A percentile compares a stretch with the other conserved stretches of the same genome.
phyloP scores from a whole-genome alignment of 192 early-diverging fungal species.

The Coemansia erecta region DNA sequence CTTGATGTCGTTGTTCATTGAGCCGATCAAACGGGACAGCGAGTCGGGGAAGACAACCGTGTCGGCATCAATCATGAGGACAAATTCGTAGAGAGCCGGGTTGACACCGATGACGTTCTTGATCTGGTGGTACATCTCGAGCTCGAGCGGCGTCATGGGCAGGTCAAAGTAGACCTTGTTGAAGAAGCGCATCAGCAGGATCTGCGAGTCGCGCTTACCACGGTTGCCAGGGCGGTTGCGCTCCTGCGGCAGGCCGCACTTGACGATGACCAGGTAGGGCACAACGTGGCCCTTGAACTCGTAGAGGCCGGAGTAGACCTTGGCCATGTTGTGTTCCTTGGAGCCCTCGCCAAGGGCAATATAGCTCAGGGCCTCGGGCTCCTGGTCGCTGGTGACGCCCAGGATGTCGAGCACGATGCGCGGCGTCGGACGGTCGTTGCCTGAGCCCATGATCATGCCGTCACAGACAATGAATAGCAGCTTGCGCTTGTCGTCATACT shows the following conservation, averaged over 20 bases:
- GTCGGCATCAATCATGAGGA: slow-evolving; percentile 98
- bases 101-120: slow-evolving; percentile 98
- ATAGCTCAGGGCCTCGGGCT: slow-evolving; percentile 85
- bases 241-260: slow-evolving; percentile 88
- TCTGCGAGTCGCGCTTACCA: slow-evolving; percentile 98
- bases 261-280: slow-evolving; percentile 94
- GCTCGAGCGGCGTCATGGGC: slow-evolving; percentile 92
- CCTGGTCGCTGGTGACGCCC: slow-evolving; percentile 78
- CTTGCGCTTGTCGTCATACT: slow-evolving; percentile 98
- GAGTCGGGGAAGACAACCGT: slow-evolving; percentile 89
- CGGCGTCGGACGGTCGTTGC: slow-evolving; percentile 95
- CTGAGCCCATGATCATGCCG: slow-evolving; percentile 95
- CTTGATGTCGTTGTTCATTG: slow-evolving; percentile 86
- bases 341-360: slow-evolving; percentile 86
- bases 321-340: slow-evolving; percentile 95
- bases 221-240: slow-evolving; percentile 88
- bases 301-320: slow-evolving; percentile 96
- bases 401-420: slow-evolving; percentile 96
- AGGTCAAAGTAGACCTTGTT: slow-evolving; percentile 94
- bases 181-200: slow-evolving; percentile 97
- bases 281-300: slow-evolving; percentile 91
- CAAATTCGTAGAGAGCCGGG: slow-evolving; percentile 93
- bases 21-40: slow-evolving; percentile 87
- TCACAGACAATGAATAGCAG: slow-evolving; percentile 94
- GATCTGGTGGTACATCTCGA: slow-evolving; percentile 98